Conservation (phyloP, 2,329 filamentous ascomycete genomes). For the Helotiales sp. region DNA sequence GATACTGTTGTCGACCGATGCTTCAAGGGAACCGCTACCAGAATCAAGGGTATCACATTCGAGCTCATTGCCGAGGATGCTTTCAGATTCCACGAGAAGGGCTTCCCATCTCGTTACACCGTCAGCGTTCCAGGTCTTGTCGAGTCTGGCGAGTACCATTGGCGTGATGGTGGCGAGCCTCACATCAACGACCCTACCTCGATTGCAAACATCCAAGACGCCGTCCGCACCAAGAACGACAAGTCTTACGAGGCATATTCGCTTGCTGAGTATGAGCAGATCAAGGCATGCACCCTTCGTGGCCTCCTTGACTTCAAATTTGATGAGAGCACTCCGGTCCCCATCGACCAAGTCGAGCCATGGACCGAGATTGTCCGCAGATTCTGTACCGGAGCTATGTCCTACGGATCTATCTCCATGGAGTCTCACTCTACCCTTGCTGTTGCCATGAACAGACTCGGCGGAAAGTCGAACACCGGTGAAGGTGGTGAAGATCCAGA, state of each 20-base stretch:
- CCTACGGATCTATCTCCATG: conserved; percentile 97
- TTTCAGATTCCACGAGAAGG: conserved; percentile 91
- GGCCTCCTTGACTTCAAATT: conserved; percentile 96
- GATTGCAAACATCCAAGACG: conserved; percentile 96
- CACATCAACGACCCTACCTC: conserved; percentile 94
- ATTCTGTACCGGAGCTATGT: conserved; percentile 98
- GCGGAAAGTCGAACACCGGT: conserved; percentile 96
- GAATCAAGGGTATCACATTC: conserved; percentile 92
- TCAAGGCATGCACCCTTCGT: conserved; percentile 93
- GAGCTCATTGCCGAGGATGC: conserved; percentile 92
- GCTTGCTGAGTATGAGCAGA: conserved; percentile 88
- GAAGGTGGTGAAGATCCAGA: conserved; percentile 96
- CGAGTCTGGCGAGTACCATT: conserved; percentile 97
- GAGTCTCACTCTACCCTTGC: conserved; percentile 95
- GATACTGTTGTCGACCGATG: conserved; percentile 90
- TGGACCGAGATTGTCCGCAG: conserved; percentile 98
- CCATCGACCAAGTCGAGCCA: conserved; percentile 94
- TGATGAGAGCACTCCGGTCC: conserved; percentile 78
- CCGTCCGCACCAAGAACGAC: conserved; percentile 94
- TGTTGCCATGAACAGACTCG: conserved; percentile 94
- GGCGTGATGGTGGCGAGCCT: conserved; percentile 92
- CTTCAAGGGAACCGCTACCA: conserved; percentile 91
- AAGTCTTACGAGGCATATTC: conserved; percentile 98
- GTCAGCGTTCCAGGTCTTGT: conserved; percentile 75
- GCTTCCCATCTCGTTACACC: conserved; percentile 80